Evolutionary conservation across 352 stramenopile species (phyloP), one percentile per base, ranked within the genome.

Genomic region (Globisporangium mamillatum): DNA sequence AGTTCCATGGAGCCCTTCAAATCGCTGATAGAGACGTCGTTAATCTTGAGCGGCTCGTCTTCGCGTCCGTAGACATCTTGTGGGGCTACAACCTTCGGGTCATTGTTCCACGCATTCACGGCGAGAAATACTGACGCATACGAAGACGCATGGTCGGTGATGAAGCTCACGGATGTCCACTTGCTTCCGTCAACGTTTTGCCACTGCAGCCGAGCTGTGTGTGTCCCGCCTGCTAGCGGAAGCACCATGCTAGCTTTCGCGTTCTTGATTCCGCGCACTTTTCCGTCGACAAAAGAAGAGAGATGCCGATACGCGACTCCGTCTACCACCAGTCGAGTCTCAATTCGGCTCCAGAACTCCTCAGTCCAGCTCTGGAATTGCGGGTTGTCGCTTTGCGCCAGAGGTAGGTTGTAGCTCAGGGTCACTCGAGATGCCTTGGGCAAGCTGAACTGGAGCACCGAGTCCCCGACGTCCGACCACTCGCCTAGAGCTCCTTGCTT

Each of bases 391-490:
- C 74, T 79, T 63, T 94, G 86, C 4, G 82, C 79, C 14, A 92
- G 72, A 1, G 86, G 86, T 9, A 94, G 71, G 44, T 88, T 88
- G 70, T 94, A 94, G 60, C 78, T 88, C n/a, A 94, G 68, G 1
- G 74, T 82, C 8, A 91, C 84, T 59, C 74, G 78, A 1, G 81
- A 85, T 32, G 73, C 70, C 10, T 81, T 86, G 9, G 81, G 75
- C 12, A 94, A 66, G 2, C 67, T 79, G 55, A 94, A 94, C 25
- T 90, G 76, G n/a, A 92, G 77, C 10, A 92, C 74, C 18, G 86
- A 92, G 57, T 91, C 78, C 20, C 86, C 86, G 22, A 94, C 86
- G 57, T 92, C 84, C 1, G 84, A 94, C 86, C 86, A 94, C 7
- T 85, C 66, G 4, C 76, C 72, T 1, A 78, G 44, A 32, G 77